These are phyloP conservation scores for Colletotrichum liriopes DNA, from an alignment of 2,329 filamentous ascomycete species.

Conservation along the genomic window DNA sequence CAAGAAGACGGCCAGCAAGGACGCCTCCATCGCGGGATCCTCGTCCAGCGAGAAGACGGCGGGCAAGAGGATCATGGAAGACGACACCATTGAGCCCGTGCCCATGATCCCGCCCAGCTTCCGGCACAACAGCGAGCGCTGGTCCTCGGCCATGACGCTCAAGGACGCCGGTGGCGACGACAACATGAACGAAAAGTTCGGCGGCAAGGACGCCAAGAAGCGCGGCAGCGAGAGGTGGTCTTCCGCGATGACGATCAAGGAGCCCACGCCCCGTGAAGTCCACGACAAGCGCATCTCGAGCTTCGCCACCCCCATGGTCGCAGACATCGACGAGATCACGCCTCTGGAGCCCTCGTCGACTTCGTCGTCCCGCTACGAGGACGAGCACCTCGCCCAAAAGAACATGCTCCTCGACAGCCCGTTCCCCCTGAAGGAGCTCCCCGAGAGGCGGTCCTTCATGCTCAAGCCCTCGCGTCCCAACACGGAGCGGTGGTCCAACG, in stretches of 20 bases:
- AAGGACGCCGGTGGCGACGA: constrained; percentile 29
- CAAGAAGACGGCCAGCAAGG: constrained; percentile 37
- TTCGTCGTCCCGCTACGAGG: constrained; percentile 30
- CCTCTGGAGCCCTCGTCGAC: constrained; percentile 21
- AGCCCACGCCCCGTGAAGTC: constrained; percentile 20
- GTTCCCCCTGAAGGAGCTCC: constrained; percentile 32
- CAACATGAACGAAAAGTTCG: constrained; percentile 28
- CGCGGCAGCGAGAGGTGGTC: constrained; percentile 38
- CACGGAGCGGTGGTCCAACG: constrained; percentile 33
- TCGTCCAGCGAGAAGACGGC: constrained; percentile 38
- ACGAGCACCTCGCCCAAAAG: constrained; percentile 28
- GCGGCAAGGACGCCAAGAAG: constrained; percentile 30
- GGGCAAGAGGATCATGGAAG: constrained; percentile 30
- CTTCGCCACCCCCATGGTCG: constrained; percentile 35
- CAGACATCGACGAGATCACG: constrained; percentile 31
- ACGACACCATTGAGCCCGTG: constrained; percentile 34
- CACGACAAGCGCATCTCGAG: constrained; percentile 36
- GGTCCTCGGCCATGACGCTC: constrained; percentile 40
- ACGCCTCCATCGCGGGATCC: constrained; percentile 35
- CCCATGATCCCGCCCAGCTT: constrained; percentile 40
- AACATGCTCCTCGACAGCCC: constrained; percentile 30
- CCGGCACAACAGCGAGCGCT: constrained; percentile 36
- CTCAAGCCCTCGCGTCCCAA: constrained; percentile 36
- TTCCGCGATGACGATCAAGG: constrained; percentile 34
- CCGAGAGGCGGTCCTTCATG: constrained; percentile 35